Base-by-base conservation (phyloP, 805 yeast genomes). In the Tetrapisispora namnaoensis region DNA sequence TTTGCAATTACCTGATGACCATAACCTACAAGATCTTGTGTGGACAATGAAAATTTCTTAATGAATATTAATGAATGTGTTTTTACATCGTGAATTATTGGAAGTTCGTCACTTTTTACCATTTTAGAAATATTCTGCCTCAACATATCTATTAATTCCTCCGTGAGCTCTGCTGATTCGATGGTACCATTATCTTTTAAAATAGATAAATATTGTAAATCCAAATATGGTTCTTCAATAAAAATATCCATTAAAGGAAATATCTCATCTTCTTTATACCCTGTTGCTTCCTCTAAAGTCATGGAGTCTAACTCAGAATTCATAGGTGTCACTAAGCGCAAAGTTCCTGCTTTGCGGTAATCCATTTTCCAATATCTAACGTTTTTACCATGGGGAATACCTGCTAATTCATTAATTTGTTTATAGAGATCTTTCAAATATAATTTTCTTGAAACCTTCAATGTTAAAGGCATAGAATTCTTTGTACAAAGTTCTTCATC, bases 321-420 rank as follows among this genome's bases (percentile, higher is more conserved):
- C 7, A 79, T 53, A 3, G 71, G 71, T 6, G 65, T 51, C 50
- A 78, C 82, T 1, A 87, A 77, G 55, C 96, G 74, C 44, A 77
- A 66, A 0, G 96, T 85, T 52, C 75, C 77, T 62, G 87, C 86
- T 54, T 81, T 78, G 44, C 96, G 74, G 56, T 76, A 78, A 14
- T 75, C 77, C 69, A 86, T 72, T 21, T 75, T 67, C 81, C 93
- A 79, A 52, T 85, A 75, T 48, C 83, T 71, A 41, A 83, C 73
- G 34, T 62, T 55, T 14, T 65, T 53, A 1, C 64, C 55, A 22
- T 65, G 60, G 14, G 68, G 66, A 18, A 68, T 57, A 16, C 73
- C 74, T 21, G 79, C 60, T 18, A 63, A 62, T 37, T 71, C 68
- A 1, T 78, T 76, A 10, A 84, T 69, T n/a, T 65, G 60, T 22